phyloP scores from a whole-genome alignment of 1,284 basidiomycete genomes.

The Porogramme epimiltina region DNA sequence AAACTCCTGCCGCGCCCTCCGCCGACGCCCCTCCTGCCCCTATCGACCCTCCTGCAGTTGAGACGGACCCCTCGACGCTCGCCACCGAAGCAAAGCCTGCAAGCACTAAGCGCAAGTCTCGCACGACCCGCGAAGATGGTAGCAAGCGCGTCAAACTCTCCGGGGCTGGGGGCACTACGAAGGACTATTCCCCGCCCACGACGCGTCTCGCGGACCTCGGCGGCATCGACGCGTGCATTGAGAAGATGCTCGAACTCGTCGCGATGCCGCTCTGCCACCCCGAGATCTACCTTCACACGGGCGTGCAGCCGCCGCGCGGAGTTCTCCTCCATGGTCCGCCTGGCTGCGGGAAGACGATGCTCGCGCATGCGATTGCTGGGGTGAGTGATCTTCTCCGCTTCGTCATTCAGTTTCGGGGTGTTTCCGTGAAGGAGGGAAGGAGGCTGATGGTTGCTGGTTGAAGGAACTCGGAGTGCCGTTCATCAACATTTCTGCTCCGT shows the following conservation, averaged over 20 bases:
- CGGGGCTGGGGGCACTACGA: conserved; percentile 36
- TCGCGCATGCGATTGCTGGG: conserved; percentile 93
- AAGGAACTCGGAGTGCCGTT: conserved; percentile 93
- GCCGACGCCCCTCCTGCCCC: conserved; percentile 11
- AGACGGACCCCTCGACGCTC: conserved; percentile 28
- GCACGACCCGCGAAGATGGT: conserved; percentile 51
- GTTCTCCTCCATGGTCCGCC: conserved; percentile 95
- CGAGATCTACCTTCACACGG: conserved; percentile 93
- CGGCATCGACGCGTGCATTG: conserved; percentile 83
- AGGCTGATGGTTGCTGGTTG: not conserved
- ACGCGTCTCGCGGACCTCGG: conserved; percentile 85
- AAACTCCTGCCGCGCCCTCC: conserved; percentile 27
- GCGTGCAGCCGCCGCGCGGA: conserved; percentile 92
- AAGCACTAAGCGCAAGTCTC: conserved; percentile 55
- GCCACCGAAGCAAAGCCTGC: conserved; percentile 26
- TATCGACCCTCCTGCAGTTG: too few species aligned
- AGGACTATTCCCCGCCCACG: conserved; percentile 67
- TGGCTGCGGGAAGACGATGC: conserved; percentile 93
- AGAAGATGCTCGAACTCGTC: conserved; percentile 94
- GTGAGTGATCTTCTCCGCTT: conserved; percentile 47
- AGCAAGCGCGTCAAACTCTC: conserved; percentile 55
- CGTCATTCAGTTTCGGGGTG: conserved; percentile 1
- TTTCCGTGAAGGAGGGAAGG: not conserved
- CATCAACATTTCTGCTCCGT: conserved; percentile 91
- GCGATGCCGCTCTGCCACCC: conserved; percentile 95